Conservation (phyloP, 352 stramenopile genomes). For the Pythium insidiosum region DNA sequence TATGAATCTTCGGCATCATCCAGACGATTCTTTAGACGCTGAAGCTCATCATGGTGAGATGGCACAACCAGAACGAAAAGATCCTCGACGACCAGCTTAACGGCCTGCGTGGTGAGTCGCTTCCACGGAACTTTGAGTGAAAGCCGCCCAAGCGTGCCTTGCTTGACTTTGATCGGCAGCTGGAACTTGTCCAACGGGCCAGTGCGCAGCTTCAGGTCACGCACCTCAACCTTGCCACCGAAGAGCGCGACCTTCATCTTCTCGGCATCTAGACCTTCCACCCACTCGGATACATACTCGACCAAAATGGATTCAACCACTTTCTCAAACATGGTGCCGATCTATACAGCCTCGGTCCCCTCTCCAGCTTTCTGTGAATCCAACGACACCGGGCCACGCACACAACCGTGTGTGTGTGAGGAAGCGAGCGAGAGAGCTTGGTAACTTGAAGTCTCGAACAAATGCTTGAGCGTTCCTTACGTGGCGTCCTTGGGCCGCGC, state of each 20-base stretch:
- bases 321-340: conserved; percentile 76
- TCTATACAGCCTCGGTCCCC: background rate
- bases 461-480: background rate
- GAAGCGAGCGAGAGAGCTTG: background rate
- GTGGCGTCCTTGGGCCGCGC: background rate
- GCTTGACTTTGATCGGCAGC: conserved; percentile 68
- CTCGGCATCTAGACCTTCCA: conserved; percentile 77
- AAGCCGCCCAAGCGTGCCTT: conserved; percentile 51
- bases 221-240: conserved; percentile 75
- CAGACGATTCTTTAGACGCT: conserved; percentile 16
- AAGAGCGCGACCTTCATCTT: conserved; percentile 86
- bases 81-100: conserved; percentile 74
- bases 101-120: conserved; percentile 61
- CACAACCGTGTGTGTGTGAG: background rate
- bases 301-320: conserved; percentile 77
- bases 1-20: conserved; percentile 50
- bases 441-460: background rate
- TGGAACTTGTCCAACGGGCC: conserved; percentile 72
- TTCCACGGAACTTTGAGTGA: conserved; percentile 85
- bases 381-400: background rate
- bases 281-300: conserved; percentile 83
- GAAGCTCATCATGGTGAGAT: conserved; percentile 45
- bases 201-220: conserved; percentile 62
- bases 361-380: background rate
- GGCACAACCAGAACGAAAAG: conserved; percentile 68